A percentile compares a stretch with the other conserved stretches of the same genome.
These are phyloP conservation scores for Cyberlindnera meyerae DNA, from an alignment of 805 yeast species.

Conservation along the genomic window DNA sequence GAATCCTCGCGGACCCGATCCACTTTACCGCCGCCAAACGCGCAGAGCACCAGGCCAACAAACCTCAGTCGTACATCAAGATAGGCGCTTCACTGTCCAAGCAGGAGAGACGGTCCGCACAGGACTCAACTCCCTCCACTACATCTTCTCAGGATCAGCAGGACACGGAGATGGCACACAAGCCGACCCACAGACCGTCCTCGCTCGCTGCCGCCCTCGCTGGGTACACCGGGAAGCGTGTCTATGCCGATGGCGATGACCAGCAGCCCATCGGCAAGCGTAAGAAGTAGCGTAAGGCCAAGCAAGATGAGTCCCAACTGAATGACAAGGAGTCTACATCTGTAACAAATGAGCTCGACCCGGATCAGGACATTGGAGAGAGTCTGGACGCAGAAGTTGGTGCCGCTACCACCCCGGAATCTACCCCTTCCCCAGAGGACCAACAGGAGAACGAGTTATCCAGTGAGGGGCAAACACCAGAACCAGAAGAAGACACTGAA, in stretches of 20 bases:
- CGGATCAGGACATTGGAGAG: slow-evolving; percentile 9
- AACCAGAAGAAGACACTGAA: slow-evolving; percentile 9
- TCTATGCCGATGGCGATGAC: slow-evolving; percentile 12
- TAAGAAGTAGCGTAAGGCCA: slow-evolving; percentile 22
- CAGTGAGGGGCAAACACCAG: slow-evolving; percentile 29
- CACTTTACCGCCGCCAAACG: slow-evolving; percentile 57
- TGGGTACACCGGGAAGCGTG: slow-evolving; percentile 25
- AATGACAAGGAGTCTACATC: not conserved
- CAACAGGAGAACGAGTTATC: slow-evolving; percentile 25
- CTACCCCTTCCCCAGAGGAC: not conserved
- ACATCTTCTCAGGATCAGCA: no score
- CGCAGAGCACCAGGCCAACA: slow-evolving; percentile 43
- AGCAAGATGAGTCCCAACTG: not conserved
- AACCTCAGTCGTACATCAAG: slow-evolving; percentile 45
- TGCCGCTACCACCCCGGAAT: not conserved
- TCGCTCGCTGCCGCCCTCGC: slow-evolving; percentile 25
- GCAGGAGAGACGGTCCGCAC: slow-evolving; percentile 5
- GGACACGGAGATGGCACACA: not conserved
- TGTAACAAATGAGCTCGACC: slow-evolving; percentile 1
- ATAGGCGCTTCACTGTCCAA: slow-evolving; percentile 17
- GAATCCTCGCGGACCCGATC: slow-evolving; percentile 57
- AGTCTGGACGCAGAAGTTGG: slow-evolving; percentile 2
- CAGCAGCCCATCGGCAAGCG: slow-evolving; percentile 21
- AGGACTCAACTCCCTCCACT: slow-evolving; percentile 2
- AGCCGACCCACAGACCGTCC: slow-evolving; percentile 9